Evolutionary conservation across 2,329 filamentous ascomycete genomes (phyloP), one percentile per base, ranked within the genome.

Genomic region (Neonectria hederae): DNA sequence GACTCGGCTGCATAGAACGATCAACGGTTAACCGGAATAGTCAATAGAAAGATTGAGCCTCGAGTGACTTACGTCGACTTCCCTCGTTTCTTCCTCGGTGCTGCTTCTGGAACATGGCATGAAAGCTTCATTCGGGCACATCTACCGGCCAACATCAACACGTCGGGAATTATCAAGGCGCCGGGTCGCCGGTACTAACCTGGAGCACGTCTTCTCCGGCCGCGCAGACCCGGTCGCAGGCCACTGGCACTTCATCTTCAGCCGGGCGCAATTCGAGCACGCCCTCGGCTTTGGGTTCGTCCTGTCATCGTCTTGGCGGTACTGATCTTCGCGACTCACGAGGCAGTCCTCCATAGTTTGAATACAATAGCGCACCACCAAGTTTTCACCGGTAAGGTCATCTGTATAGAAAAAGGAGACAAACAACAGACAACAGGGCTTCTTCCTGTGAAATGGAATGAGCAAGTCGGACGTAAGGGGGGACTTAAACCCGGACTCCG

Each of bases 181-280:
- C 14, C 24, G 46, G 42, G 35, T n/a, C 24, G 28, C 32, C 46
- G 38, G 22, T 19, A 54, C 56, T 26, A 63, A 78, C 76, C 76
- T 75, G 30, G 74, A 70, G 51, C 76, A 78, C 2, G 52, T 58
- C 32, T 62, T 64, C 42, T 72, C 69, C 21, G 58, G 24, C 19
- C 67, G 59, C 1, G 58, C 69, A 14, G 71, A 62, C 0, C 69
- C 75, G 38, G 69, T 59, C 28, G 40, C 65, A 32, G 72, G 73
- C 77, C 77, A 80, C 22, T 73, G 73, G 52, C 78, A 80, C 51
- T 75, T 79, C 67, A 78, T 80, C 69, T 79, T 79, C 11, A 79
- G 68, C 22, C 74, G 72, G 28, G 76, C 78, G 63, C 78, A 79
- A 35, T 71, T 76, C 13, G 60, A 68, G 58, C 77, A 79, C 6